Conservation (phyloP, 805 yeast species). For the Candida berthetii region DNA sequence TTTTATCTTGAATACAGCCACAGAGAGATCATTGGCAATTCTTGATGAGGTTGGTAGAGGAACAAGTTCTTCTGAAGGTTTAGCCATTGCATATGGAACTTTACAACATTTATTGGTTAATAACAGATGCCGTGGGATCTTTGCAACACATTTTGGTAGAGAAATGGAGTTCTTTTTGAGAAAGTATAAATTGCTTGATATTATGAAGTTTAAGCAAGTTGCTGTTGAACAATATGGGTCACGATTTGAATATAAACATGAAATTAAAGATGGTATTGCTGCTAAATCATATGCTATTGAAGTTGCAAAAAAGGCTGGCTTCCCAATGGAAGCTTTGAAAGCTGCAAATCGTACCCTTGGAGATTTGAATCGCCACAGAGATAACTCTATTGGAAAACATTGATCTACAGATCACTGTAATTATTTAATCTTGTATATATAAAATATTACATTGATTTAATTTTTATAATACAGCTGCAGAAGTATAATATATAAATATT, state of each 20-base stretch:
- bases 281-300: conserved; percentile 96
- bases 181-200: conserved; percentile 56
- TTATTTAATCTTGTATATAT: too few species aligned
- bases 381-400: conserved; percentile 25
- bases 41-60: conserved; percentile 92
- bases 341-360: conserved; percentile 89
- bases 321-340: conserved; percentile 77
- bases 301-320: conserved; percentile 91
- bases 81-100: conserved; percentile 95
- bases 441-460: too few species aligned
- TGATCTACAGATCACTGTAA: too few species aligned
- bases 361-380: conserved; percentile 18
- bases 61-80: conserved; percentile 83
- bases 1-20: conserved; percentile 74
- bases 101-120: conserved; percentile 73
- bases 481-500: too few species aligned
- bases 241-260: conserved; percentile 76
- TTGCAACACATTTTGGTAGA: conserved; percentile 92
- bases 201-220: conserved; percentile 72
- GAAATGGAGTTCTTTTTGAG: conserved; percentile 77
- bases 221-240: conserved; percentile 25
- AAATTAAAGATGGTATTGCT: conserved; percentile 86
- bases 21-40: conserved; percentile 74
- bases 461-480: too few species aligned
- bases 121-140: conserved; percentile 71